These are phyloP conservation scores for Verticillium nubilum DNA, from an alignment of 2,329 filamentous ascomycete species.

Conservation along the genomic window DNA sequence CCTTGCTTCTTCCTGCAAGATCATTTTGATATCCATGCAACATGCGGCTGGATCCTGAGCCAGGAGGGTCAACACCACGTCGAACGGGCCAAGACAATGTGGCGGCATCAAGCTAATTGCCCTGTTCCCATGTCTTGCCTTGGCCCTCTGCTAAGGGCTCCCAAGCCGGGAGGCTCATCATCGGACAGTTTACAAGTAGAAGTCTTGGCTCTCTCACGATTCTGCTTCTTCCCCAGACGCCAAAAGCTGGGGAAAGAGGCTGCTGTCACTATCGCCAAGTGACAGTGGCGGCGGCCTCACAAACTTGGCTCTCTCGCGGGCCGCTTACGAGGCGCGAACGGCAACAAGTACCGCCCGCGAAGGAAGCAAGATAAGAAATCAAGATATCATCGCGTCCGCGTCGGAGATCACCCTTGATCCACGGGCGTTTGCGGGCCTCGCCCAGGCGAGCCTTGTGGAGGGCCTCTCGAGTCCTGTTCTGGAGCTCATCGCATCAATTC, in stretches of 20 bases:
- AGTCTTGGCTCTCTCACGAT: background rate
- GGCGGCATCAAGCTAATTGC: background rate
- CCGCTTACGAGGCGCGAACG: background rate
- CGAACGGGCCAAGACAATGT: background rate
- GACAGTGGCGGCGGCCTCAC: background rate
- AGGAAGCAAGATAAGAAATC: background rate
- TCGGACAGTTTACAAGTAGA: background rate
- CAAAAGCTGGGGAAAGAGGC: background rate
- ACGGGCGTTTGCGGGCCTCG: background rate
- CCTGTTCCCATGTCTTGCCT: background rate
- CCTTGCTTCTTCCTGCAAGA: background rate
- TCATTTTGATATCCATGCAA: background rate
- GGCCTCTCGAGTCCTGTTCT: background rate
- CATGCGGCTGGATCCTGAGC: background rate
- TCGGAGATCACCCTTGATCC: background rate
- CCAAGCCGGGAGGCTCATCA: background rate
- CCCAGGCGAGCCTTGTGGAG: background rate
- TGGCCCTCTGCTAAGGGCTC: background rate
- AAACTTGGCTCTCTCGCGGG: background rate
- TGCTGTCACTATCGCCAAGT: background rate
- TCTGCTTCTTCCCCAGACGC: background rate
- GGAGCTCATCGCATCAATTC: background rate
- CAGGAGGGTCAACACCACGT: background rate
- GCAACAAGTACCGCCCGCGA: background rate
- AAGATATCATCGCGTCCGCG: background rate